Evolutionary conservation across 2,329 filamentous ascomycete species (phyloP), one percentile per base, ranked within the genome.

Genomic region (Allantophomopsis cytisporea): DNA sequence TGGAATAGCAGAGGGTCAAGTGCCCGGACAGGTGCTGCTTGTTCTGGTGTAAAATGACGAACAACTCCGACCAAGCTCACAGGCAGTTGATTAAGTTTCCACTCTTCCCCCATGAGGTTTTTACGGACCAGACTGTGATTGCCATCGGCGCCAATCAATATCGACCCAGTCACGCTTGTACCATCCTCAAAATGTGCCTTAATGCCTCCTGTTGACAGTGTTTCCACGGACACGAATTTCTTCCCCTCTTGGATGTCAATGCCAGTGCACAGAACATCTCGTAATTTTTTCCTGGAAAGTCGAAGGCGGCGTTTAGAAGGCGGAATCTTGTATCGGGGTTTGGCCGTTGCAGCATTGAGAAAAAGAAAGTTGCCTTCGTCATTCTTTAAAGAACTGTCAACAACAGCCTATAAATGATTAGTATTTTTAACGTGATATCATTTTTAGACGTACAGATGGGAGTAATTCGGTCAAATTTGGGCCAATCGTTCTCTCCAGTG

Each of bases 1-100:
- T 73, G 67, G 48, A 75, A 70, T 17, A 74, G 63, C 32, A 68
- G 60, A 0, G 69, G 69, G 42, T 75, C 69, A 18, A 74, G 61
- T 1, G 55, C 57, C n/a, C 61, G 57, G 7, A 69, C 54, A 6
- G 58, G 47, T 55, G 50, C 45, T 58, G 48, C 53, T 57, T 61
- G 47, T 45, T 59, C 52, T 16, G 59, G 52, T 1, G 55, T 60
- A 42, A 67, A 52, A 37, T 59, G 50, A 1, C 60, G 48, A 4
- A 57, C 54, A 2, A 56, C 56, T 5, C 63, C 63, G 15, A 62
- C 45, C 37, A 66, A 47, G 15, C 56, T 55, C 11, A 62, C 54
- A 1, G 62, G 59, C 2, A 68, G 49, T 30, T 43, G 48, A 12
- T 49, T 50, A 40, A 60, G 58, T 30, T 49, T 52, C 38, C 57